Conservation (phyloP, 495 filamentous ascomycete genomes). For the Bryoglossum gracile region DNA sequence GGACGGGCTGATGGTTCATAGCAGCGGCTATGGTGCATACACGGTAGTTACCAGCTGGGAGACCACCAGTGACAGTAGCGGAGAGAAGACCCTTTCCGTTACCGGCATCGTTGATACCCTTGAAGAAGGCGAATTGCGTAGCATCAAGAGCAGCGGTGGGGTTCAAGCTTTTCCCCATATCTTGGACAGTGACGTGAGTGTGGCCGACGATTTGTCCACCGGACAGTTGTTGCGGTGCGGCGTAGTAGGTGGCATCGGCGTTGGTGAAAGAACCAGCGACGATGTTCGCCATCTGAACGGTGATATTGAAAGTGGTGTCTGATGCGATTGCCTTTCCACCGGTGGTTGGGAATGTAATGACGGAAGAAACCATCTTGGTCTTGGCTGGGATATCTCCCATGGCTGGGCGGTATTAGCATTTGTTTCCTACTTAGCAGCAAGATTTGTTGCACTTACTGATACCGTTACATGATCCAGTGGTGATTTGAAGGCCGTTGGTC, state of each 20-base stretch:
- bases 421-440: conserved; percentile 11
- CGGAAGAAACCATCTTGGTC: conserved; percentile 58
- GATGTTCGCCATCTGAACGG: conserved; percentile 53
- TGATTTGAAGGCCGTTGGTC: conserved; percentile 61
- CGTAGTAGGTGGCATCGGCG: conserved; percentile 56
- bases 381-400: conserved; percentile 67
- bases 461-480: conserved; percentile 65
- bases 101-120: conserved; percentile 68
- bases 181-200: conserved; percentile 60
- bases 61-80: conserved; percentile 51
- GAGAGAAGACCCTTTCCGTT: conserved; percentile 53
- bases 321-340: conserved; percentile 36
- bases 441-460: conserved; percentile 49
- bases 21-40: conserved; percentile 64
- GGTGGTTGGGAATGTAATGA: conserved; percentile 50
- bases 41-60: conserved; percentile 51
- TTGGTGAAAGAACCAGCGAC: conserved; percentile 61
- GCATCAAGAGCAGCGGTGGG: conserved; percentile 49
- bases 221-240: conserved; percentile 56
- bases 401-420: conserved; percentile 14
- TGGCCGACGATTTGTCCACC: conserved; percentile 43
- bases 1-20: conserved; percentile 69
- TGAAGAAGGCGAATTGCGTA: conserved; percentile 61
- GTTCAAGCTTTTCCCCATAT: conserved; percentile 45
- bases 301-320: conserved; percentile 50